A percentile compares a stretch with the other conserved stretches of the same genome.
phyloP scores from a whole-genome alignment of 225 moss, liverwort and hornwort species.

The Takakia lepidozioides region DNA sequence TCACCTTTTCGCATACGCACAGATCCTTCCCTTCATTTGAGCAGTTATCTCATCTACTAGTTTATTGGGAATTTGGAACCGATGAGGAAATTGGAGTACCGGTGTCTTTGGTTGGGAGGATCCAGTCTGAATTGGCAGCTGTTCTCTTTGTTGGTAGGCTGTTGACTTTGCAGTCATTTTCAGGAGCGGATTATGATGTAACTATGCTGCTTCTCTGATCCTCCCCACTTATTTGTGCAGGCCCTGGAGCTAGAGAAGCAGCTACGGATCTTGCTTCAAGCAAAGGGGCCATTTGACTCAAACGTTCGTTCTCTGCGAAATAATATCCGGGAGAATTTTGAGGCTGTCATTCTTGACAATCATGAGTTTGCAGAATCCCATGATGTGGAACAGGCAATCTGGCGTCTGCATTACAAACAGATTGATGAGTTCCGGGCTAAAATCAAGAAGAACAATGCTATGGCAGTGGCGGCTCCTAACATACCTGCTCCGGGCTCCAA shows the following conservation, averaged over 20 bases:
- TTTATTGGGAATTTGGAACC: no score
- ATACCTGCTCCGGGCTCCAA: constrained; percentile 55
- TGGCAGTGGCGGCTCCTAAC: constrained; percentile 42
- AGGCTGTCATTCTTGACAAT: constrained; percentile 77
- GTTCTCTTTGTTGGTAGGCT: neutral
- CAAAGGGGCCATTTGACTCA: constrained; percentile 82
- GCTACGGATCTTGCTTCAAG: constrained; percentile 64
- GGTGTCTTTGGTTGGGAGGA: neutral
- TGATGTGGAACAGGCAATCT: constrained; percentile 96
- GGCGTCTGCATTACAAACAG: constrained; percentile 98
- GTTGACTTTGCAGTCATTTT: constrained; percentile 1
- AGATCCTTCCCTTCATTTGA: no score
- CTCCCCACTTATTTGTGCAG: constrained; percentile 30
- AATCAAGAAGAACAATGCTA: constrained; percentile 73
- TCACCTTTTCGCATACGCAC: no score
- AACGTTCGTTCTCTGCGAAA: constrained; percentile 73
- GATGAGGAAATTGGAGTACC: no score
- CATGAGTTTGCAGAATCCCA: constrained; percentile 84
- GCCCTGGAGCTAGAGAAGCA: constrained; percentile 97
- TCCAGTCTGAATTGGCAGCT: neutral
- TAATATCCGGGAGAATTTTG: constrained; percentile 77
- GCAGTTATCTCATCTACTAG: neutral
- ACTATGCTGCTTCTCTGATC: constrained; percentile 1
- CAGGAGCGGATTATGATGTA: neutral
- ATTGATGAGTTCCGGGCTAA: constrained; percentile 90